Evolutionary conservation across 176 grass and related monocot species (phyloP), one percentile per base, ranked within the genome.

Genomic region (Avena sativa): DNA sequence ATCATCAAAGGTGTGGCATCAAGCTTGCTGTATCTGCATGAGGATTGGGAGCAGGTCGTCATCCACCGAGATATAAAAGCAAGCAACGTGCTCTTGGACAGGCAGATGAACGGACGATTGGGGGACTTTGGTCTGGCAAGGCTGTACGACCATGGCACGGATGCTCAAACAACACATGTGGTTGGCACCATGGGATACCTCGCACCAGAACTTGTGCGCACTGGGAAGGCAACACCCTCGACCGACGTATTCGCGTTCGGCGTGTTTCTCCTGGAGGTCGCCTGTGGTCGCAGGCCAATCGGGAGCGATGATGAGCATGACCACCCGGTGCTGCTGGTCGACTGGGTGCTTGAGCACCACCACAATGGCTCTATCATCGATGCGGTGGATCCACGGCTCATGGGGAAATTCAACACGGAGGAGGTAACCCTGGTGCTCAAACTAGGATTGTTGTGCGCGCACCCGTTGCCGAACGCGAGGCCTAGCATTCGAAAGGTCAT

Each of bases 61-160:
- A 73, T 90, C 10, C 84, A 90, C 55, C 72, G 89, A 48, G 89
- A 90, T 47, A 62, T 91, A n/a, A 91, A 91, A 16, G 81, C 89
- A 4, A 85, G 85, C 85, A 91, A 91, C 2, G 85, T 91, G 8
- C 17, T 91, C 0, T 3, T 91, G 3, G 85, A 87, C 26, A 2
- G 2, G 0, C 43, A 82, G 2, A 71, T 90, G 79, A 87, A 90
- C 0, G 78, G 34, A 0, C 84, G 74, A 2, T 38, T 90, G 4
- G 84, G 79, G 0, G 84, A 90, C 19, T 90, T 90, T 8, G 84
- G 89, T 3, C 7, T 87, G 0, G 89, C 89, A 14, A 64, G 78
- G 44, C 3, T 90, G 10, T 90, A 90, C 0, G 83, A 86, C 11
- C 78, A 81, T 16, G 71, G 70, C 1, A 36, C 20, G 0, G 40